phyloP scores from a whole-genome alignment of 768 basidiomycete genomes.

The Tylopilus balloui region DNA sequence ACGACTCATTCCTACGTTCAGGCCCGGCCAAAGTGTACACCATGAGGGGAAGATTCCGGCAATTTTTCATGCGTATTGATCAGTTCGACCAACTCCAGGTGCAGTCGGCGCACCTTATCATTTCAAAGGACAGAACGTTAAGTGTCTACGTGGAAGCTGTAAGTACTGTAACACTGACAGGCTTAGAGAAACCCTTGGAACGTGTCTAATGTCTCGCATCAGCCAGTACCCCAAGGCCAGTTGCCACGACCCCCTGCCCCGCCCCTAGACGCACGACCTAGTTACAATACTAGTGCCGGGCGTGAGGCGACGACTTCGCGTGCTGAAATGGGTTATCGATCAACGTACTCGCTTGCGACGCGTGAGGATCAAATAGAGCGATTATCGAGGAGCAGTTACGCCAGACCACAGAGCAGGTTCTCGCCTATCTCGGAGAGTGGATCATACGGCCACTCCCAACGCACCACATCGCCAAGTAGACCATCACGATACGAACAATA shows the following conservation, averaged over 20 bases:
- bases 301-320: conserved; percentile 6
- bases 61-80: conserved; percentile 61
- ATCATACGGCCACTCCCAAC: conserved; percentile 17
- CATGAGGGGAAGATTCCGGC: conserved; percentile 62
- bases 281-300: conserved; percentile 21
- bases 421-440: conserved; percentile 17
- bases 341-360: conserved; percentile 13
- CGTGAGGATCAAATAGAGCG: conserved; percentile 29
- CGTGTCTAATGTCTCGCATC: conserved; percentile 7
- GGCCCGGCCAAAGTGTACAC: conserved; percentile 69
- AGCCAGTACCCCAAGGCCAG: conserved; percentile 27
- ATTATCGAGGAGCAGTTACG: conserved; percentile 21
- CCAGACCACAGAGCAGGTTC: conserved; percentile 2
- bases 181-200: background rate
- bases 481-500: background rate
- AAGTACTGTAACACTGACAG: conserved; percentile 15
- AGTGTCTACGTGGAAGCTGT: conserved; percentile 59
- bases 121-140: conserved; percentile 51
- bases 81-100: conserved; percentile 46
- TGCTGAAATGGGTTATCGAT: background rate
- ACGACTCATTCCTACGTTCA: conserved; percentile 21
- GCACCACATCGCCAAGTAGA: conserved; percentile 8
- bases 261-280: conserved; percentile 7
- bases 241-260: conserved; percentile 22
- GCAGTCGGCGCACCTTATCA: conserved; percentile 52